These are phyloP conservation scores for Debaryomyces tyrocola DNA, from an alignment of 805 yeast genomes.

Conservation along the genomic window DNA sequence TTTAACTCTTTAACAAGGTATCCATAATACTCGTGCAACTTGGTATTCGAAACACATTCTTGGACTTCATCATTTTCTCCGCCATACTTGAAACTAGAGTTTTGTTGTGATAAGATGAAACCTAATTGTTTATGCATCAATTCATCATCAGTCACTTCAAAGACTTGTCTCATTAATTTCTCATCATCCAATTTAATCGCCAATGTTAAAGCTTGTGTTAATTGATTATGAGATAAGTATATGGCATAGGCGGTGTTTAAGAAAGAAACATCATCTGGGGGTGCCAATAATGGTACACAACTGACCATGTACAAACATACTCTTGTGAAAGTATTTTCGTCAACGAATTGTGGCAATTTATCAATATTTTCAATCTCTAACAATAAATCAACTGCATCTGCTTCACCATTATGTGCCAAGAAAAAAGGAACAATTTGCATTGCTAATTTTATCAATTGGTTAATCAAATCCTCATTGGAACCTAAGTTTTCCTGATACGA, in stretches of 20 bases:
- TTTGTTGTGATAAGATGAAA: conserved; percentile 83
- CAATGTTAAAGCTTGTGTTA: conserved; percentile 85
- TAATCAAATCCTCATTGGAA: conserved; percentile 30
- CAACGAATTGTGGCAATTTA: conserved; percentile 79
- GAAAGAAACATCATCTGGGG: conserved; percentile 87
- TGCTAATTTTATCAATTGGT: conserved; percentile 61
- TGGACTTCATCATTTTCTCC: conserved; percentile 70
- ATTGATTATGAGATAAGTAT: conserved; percentile 72
- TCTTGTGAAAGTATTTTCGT: conserved; percentile 77
- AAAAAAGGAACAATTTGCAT: conserved; percentile 84
- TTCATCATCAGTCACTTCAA: conserved; percentile 73
- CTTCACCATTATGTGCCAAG: conserved; percentile 93
- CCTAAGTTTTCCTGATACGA: conserved; percentile 59
- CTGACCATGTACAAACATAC: conserved; percentile 93
- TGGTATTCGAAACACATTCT: conserved; percentile 78
- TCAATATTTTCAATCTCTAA: conserved; percentile 88
- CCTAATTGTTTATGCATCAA: conserved; percentile 87
- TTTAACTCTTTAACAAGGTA: conserved; percentile 87
- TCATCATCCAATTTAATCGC: conserved; percentile 90
- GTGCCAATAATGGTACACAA: conserved; percentile 94
- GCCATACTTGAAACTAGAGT: conserved; percentile 68
- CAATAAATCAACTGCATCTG: conserved; percentile 94
- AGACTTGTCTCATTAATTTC: conserved; percentile 72
- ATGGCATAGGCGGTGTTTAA: conserved; percentile 86
- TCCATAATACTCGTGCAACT: conserved; percentile 73